Percentiles rank a stretch among this genome's conserved stretches.
These are phyloP conservation scores for Suillus ampliporus DNA, from an alignment of 768 basidiomycete species.

Conservation along the genomic window DNA sequence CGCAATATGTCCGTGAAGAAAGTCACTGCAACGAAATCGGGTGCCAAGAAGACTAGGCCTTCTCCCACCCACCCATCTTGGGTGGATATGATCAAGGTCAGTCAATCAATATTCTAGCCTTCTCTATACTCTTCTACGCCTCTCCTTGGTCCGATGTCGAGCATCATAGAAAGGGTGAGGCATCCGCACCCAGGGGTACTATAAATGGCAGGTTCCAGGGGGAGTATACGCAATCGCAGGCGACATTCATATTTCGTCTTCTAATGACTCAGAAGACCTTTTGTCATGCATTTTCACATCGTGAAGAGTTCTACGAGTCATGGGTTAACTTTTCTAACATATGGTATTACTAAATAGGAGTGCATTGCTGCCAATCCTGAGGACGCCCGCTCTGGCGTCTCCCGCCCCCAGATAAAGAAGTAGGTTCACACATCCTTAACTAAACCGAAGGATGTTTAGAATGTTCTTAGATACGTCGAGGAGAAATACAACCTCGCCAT, in stretches of 20 bases:
- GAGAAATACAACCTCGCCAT: slow-evolving; percentile 82
- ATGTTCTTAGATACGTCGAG: slow-evolving; percentile 74
- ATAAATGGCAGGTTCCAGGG: slow-evolving; percentile 52
- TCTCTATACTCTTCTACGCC: slow-evolving; percentile 21
- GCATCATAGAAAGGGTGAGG: slow-evolving; percentile 12
- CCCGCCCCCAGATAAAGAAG: slow-evolving; percentile 94
- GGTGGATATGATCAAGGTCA: slow-evolving; percentile 86
- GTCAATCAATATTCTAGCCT: slow-evolving; percentile 26
- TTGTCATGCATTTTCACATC: neutral
- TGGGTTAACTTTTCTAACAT: neutral
- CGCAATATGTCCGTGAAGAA: slow-evolving; percentile 48
- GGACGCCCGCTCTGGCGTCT: slow-evolving; percentile 83
- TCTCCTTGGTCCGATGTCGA: slow-evolving; percentile 13
- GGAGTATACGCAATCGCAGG: slow-evolving; percentile 20
- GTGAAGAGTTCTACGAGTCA: neutral
- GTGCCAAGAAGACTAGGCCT: slow-evolving; percentile 42
- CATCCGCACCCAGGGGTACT: slow-evolving; percentile 18
- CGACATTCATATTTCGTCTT: slow-evolving; percentile 1
- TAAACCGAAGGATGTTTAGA: slow-evolving; percentile 21
- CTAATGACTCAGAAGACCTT: neutral
- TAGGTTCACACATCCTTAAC: slow-evolving; percentile 43
- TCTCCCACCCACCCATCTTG: slow-evolving; percentile 51
- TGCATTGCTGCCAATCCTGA: slow-evolving; percentile 77
- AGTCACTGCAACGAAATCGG: slow-evolving; percentile 50
- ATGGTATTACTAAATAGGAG: slow-evolving; percentile 58